phyloP scores from a whole-genome alignment of 768 basidiomycete genomes.

The Podaxis sp. region DNA sequence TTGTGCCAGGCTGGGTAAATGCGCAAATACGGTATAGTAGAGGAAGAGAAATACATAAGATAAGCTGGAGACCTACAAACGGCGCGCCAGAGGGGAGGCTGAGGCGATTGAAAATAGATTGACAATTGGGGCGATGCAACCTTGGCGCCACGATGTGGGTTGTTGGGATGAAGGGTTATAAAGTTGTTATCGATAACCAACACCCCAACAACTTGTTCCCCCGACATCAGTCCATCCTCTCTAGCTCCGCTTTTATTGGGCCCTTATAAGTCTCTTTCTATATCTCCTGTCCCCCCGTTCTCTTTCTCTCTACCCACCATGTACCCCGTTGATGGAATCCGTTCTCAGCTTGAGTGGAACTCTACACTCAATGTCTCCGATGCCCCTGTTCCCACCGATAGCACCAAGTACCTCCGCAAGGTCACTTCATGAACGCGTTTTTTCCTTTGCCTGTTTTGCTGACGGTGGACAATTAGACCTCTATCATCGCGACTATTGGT shows the following conservation, averaged over 20 bases:
- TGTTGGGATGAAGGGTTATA: not conserved
- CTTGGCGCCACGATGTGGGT: not conserved
- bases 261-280: constrained; percentile 11
- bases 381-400: constrained; percentile 68
- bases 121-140: not conserved
- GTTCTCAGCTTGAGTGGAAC: constrained; percentile 92
- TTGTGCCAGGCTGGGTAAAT: not conserved
- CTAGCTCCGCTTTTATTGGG: constrained; percentile 20
- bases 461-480: constrained; percentile 56
- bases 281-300: constrained; percentile 17
- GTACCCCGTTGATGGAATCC: constrained; percentile 59
- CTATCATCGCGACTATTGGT: constrained; percentile 99
- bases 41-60: too few species aligned
- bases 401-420: constrained; percentile 90
- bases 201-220: constrained; percentile 18
- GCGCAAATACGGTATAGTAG: too few species aligned
- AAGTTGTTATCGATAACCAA: constrained; percentile 27
- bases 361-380: constrained; percentile 75
- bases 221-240: constrained; percentile 24
- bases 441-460: constrained; percentile 12
- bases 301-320: constrained; percentile 36
- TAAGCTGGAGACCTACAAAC: not conserved
- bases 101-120: not conserved
- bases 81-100: not conserved
- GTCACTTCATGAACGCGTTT: constrained; percentile 39